phyloP scores from a whole-genome alignment of 768 basidiomycete genomes.

The Collybia mongolica region DNA sequence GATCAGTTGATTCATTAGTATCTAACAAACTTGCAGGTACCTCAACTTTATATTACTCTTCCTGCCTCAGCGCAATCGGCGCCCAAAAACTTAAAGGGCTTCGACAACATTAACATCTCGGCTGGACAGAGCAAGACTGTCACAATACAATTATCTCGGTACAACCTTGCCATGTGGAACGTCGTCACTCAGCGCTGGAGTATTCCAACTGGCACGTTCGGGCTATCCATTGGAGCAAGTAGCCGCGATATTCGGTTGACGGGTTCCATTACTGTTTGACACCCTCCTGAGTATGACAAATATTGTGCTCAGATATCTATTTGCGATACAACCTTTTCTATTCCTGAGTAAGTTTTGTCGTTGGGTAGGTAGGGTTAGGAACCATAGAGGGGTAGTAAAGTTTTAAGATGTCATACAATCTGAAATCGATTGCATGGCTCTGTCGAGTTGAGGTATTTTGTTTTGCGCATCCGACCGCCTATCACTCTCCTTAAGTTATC shows the following conservation, averaged over 20 bases:
- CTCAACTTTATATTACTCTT: slow-evolving; percentile 53
- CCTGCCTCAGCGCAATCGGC: slow-evolving; percentile 47
- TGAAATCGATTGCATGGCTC: too few relatives aligned
- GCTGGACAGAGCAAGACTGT: slow-evolving; percentile 45
- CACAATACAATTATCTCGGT: slow-evolving; percentile 46
- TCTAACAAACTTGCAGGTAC: slow-evolving; percentile 31
- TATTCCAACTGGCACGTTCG: slow-evolving; percentile 46
- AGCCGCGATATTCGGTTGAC: slow-evolving; percentile 48
- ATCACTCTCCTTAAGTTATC: too few relatives aligned
- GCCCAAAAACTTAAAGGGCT: slow-evolving; percentile 54
- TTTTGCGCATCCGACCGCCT: too few relatives aligned
- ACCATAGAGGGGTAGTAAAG: too few relatives aligned
- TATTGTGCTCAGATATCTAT: too few relatives aligned
- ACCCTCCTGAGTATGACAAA: too few relatives aligned
- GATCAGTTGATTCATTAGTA: not conserved
- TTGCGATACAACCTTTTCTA: too few relatives aligned
- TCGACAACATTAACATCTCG: slow-evolving; percentile 46
- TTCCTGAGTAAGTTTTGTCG: too few relatives aligned
- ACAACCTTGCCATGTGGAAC: slow-evolving; percentile 56
- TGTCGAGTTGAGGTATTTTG: too few relatives aligned
- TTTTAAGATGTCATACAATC: too few relatives aligned
- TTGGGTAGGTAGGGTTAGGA: too few relatives aligned
- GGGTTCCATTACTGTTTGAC: slow-evolving; percentile 35
- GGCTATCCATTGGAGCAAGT: slow-evolving; percentile 47
- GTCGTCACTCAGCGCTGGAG: slow-evolving; percentile 54